A percentile compares a stretch with the other conserved stretches of the same genome.
Evolutionary conservation across 208 protist species (phyloP).

Genomic region (Acanthamoeba sp.): DNA sequence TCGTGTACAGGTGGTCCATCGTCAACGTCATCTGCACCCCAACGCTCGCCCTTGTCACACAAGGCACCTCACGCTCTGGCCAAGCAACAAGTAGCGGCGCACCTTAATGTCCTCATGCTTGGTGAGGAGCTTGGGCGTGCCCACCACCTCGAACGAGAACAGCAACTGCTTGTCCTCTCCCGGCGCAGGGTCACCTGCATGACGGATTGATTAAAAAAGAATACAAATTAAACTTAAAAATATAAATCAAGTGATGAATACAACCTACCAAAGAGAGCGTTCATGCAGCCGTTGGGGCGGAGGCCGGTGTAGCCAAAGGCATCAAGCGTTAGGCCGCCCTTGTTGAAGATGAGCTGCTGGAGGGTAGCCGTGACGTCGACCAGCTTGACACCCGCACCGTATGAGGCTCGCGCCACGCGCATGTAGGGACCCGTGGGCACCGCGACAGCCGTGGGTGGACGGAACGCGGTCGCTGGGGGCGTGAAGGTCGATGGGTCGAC

Average conservation of each 20-base stretch:
- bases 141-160: constrained; percentile 53
- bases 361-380: constrained; percentile 45
- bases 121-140: constrained; percentile 41
- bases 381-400: constrained; percentile 5
- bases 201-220: not conserved
- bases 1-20: constrained; percentile 62
- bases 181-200: not conserved
- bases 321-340: constrained; percentile 56
- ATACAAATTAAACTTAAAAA: not conserved
- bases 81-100: not conserved
- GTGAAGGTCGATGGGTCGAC: not conserved
- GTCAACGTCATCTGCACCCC: constrained; percentile 28
- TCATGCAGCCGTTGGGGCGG: constrained; percentile 63
- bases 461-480: not conserved
- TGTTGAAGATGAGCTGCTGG: constrained; percentile 58
- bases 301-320: constrained; percentile 38
- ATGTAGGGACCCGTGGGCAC: constrained; percentile 2
- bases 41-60: too few species aligned
- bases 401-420: constrained; percentile 12
- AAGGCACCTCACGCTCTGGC: too few species aligned
- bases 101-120: constrained; percentile 49
- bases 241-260: not conserved
- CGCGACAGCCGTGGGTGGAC: not conserved
- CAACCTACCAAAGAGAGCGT: constrained; percentile 25
- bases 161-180: constrained; percentile 55